Evolutionary conservation across 805 yeast species (phyloP).

Genomic region (Candida ipomoeae): DNA sequence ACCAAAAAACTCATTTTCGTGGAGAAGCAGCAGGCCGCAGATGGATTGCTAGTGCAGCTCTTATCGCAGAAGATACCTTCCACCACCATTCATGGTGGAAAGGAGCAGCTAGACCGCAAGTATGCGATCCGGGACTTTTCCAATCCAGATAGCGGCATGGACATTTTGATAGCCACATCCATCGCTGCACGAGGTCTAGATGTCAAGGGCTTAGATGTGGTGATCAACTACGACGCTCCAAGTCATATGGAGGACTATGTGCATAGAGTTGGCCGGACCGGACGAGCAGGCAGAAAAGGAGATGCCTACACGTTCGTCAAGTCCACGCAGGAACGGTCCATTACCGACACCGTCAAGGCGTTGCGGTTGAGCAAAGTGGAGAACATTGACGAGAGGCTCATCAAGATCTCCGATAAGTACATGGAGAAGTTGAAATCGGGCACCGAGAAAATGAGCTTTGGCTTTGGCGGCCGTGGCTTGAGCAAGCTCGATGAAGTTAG

Average conservation of each 20-base stretch:
- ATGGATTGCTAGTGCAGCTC: constrained; percentile 55
- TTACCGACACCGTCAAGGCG: constrained; percentile 67
- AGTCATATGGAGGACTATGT: constrained; percentile 82
- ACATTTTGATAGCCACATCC: constrained; percentile 83
- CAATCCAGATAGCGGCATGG: constrained; percentile 47
- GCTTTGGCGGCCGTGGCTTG: constrained; percentile 92
- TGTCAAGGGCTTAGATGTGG: constrained; percentile 79
- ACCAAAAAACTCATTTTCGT: constrained; percentile 75
- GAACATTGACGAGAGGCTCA: constrained; percentile 48
- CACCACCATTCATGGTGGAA: constrained; percentile 85
- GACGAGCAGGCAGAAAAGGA: constrained; percentile 83
- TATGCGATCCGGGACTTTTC: constrained; percentile 66
- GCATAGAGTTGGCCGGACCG: constrained; percentile 94
- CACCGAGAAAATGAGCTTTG: constrained; percentile 58
- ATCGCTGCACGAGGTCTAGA: constrained; percentile 94
- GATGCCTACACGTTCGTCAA: constrained; percentile 54
- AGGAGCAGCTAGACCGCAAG: constrained; percentile 79
- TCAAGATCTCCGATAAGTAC: constrained; percentile 51
- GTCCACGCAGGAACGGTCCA: constrained; percentile 56
- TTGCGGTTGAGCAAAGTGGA: constrained; percentile 50
- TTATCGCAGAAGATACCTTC: constrained; percentile 52
- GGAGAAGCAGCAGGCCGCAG: constrained; percentile 86
- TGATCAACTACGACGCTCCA: constrained; percentile 59
- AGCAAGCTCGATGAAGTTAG: constrained; percentile 68
- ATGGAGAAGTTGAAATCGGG: constrained; percentile 62